These are phyloP conservation scores for Clathrospora elynae DNA, from an alignment of 2,329 filamentous ascomycete genomes.

Conservation along the genomic window DNA sequence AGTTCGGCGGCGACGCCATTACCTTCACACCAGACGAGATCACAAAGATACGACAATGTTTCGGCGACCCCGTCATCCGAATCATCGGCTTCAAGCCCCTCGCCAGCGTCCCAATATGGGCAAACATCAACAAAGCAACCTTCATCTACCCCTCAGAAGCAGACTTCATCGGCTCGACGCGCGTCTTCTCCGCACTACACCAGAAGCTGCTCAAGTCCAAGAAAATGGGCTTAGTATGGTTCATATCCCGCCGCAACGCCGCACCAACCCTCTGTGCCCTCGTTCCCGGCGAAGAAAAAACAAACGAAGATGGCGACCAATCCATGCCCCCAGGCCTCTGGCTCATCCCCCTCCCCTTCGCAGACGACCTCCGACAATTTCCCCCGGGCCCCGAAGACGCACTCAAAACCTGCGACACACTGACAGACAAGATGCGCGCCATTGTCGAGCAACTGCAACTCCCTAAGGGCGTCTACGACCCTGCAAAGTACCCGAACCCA, in stretches of 20 bases:
- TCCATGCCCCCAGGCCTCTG: slow-evolving; percentile 82
- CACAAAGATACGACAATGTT: slow-evolving; percentile 70
- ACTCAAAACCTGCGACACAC: slow-evolving; percentile 61
- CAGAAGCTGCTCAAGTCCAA: slow-evolving; percentile 79
- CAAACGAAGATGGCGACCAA: slow-evolving; percentile 68
- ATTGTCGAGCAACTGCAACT: slow-evolving; percentile 87
- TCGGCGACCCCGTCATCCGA: slow-evolving; percentile 80
- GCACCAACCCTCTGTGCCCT: slow-evolving; percentile 80
- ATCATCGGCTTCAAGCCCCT: slow-evolving; percentile 93
- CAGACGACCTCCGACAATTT: slow-evolving; percentile 80
- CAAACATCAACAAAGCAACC: slow-evolving; percentile 80
- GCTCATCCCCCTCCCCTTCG: slow-evolving; percentile 85
- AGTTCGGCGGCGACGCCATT: slow-evolving; percentile 90
- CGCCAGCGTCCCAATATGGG: slow-evolving; percentile 77
- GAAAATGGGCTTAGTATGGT: slow-evolving; percentile 89
- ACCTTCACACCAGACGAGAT: slow-evolving; percentile 86
- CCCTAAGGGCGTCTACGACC: slow-evolving; percentile 83
- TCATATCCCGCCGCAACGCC: slow-evolving; percentile 79
- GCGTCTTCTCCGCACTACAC: slow-evolving; percentile 89
- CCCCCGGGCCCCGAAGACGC: slow-evolving; percentile 64
- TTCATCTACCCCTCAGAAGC: slow-evolving; percentile 96
- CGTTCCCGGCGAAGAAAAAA: slow-evolving; percentile 71
- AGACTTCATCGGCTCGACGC: slow-evolving; percentile 85
- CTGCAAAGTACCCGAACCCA: slow-evolving; percentile 87
- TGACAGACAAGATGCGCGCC: slow-evolving; percentile 81